phyloP scores from a whole-genome alignment of 208 protist genomes.

The Leishmania braziliensis region DNA sequence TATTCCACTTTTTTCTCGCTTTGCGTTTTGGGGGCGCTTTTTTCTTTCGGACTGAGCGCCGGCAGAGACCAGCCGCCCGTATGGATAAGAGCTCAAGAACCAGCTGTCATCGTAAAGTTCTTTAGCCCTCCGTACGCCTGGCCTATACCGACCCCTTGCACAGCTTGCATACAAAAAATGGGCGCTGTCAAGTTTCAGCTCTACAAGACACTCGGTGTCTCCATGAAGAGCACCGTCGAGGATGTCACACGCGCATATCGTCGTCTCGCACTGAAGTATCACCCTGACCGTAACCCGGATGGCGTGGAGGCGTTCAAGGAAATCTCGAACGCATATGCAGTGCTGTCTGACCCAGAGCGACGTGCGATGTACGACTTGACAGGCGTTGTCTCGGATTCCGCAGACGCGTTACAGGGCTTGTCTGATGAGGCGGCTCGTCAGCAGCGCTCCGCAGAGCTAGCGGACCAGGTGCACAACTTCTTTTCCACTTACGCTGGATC shows the following conservation, averaged over 20 bases:
- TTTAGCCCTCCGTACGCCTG: not conserved
- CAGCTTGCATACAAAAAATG: not conserved
- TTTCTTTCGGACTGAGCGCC: not conserved
- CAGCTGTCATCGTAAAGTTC: not conserved
- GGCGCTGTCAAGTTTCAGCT: slow-evolving; percentile 33
- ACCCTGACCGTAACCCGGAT: slow-evolving; percentile 89
- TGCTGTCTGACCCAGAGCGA: slow-evolving; percentile 95
- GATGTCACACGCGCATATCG: slow-evolving; percentile 81
- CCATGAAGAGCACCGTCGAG: slow-evolving; percentile 35
- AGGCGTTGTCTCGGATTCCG: slow-evolving; percentile 39
- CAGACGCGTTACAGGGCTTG: slow-evolving; percentile 5
- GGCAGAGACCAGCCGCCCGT: not conserved
- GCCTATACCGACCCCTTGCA: not conserved
- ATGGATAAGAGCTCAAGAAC: not conserved
- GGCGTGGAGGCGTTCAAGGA: slow-evolving; percentile 85
- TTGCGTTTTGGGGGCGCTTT: not conserved
- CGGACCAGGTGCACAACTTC: slow-evolving; percentile 64
- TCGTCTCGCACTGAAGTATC: slow-evolving; percentile 75
- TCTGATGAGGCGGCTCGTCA: slow-evolving; percentile 24
- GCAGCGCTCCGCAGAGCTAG: slow-evolving; percentile 75
- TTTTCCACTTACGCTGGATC: slow-evolving; percentile 76
- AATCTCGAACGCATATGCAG: slow-evolving; percentile 96
- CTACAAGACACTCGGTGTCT: slow-evolving; percentile 62
- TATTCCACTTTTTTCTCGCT: slow-evolving; percentile 5
- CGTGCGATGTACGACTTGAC: slow-evolving; percentile 96